Percentiles rank a stretch among this genome's conserved stretches.
phyloP scores from a whole-genome alignment of 2,329 filamentous ascomycete species.

The Xylariomycetidae sp. region DNA sequence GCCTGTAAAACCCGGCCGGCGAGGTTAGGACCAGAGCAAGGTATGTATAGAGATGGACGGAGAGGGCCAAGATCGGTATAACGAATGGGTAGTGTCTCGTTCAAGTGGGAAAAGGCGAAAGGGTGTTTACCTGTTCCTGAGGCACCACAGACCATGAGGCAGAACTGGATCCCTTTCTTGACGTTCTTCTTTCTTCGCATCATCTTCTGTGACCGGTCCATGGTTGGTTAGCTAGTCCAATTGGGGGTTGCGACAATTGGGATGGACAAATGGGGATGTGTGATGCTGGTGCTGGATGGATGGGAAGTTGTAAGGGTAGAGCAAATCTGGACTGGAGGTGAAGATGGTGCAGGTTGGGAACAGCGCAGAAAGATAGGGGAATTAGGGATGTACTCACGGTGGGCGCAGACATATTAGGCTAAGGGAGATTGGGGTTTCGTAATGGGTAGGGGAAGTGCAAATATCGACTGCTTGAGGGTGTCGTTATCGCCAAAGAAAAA shows the following conservation, averaged over 20 bases:
- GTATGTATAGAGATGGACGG: neutral
- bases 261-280: too few relatives aligned
- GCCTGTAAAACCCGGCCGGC: slow-evolving; percentile 60
- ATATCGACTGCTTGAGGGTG: too few relatives aligned
- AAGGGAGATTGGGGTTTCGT: too few relatives aligned
- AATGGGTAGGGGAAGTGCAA: too few relatives aligned
- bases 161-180: slow-evolving; percentile 99
- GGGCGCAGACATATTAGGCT: slow-evolving; percentile 32
- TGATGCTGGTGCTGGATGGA: too few relatives aligned
- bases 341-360: slow-evolving; percentile 11
- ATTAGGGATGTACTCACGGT: slow-evolving; percentile 26
- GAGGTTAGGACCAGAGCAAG: too few relatives aligned
- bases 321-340: slow-evolving; percentile 10
- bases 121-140: slow-evolving; percentile 81
- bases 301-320: too few relatives aligned
- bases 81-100: slow-evolving; percentile 5
- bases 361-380: slow-evolving; percentile 19
- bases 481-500: too few relatives aligned
- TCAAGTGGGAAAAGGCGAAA: slow-evolving; percentile 9
- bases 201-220: slow-evolving; percentile 64
- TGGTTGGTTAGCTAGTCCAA: slow-evolving; percentile 17
- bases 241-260: neutral
- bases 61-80: slow-evolving; percentile 7
- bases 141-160: slow-evolving; percentile 98
- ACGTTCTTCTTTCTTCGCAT: slow-evolving; percentile 99